Base-by-base conservation (phyloP, 106 monocot species). In the Chionographis japonica region DNA sequence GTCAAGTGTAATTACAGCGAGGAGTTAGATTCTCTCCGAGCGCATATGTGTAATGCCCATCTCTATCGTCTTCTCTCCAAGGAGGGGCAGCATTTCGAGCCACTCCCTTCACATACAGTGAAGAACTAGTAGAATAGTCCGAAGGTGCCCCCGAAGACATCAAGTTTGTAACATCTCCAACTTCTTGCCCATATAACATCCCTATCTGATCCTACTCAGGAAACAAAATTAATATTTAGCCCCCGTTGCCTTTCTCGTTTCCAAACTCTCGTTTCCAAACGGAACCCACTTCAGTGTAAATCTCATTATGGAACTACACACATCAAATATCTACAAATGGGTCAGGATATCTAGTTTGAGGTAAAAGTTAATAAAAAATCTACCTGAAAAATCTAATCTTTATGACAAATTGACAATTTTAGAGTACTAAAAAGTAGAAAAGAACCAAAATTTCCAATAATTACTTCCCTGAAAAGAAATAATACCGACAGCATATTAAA, bases 41-140 rank as follows among this genome's bases (percentile, higher is more conserved):
- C 11, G 74, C 88, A 89, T 92, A 97, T 65, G 84, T 86, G 81
- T 86, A 97, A 85, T 92, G 95, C 6, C 95, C 95, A 81, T 97
- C 89, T 73, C 89, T 97, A 78, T 92, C 92, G 82, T 92, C 95
- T 74, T 86, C 88, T 84, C 95, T 86, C 84, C 79, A 82, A 65
- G 95, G 95, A 50, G 91, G 95, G 61, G 95, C 92, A 82, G 75
- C 77, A 59, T 79, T 74, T 75, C 73, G 79, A 66, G 69, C 73
- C 74, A 83, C 60, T 71, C 73, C 86, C 68, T 84, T 89, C 16
- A 65, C 57, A 84, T 78, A 69, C 43, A 81, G 12, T 65, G 77
- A 81, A 80, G 80, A 72, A 77, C 65, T 59, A 77, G 63, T 71
- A 77, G 66, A 68, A 77, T 63, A 16, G 73, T 76, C 68, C 60